Conservation (phyloP, 2,329 filamentous ascomycete genomes). For the Talaromyces sp. region DNA sequence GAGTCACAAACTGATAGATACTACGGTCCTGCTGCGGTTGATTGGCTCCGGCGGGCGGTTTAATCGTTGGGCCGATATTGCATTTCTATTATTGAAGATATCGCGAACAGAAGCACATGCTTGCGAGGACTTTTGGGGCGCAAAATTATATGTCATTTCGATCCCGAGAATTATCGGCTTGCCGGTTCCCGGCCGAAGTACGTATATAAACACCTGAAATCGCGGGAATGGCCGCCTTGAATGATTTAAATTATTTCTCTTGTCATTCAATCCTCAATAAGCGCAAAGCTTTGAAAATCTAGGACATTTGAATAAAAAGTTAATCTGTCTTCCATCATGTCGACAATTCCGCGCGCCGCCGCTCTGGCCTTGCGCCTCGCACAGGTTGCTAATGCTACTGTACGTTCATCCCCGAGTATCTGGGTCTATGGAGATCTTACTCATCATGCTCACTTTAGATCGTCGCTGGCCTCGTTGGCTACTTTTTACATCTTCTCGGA, state of each 20-base stretch:
- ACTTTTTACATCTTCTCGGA: constrained; percentile 52
- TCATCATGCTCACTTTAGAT: constrained; percentile 24
- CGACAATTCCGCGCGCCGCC: background rate
- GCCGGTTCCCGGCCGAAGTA: background rate
- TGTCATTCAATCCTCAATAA: background rate
- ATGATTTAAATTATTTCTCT: background rate
- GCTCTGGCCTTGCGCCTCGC: background rate
- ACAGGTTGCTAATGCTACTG: constrained; percentile 63
- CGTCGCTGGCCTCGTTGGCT: constrained; percentile 62
- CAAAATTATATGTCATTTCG: background rate
- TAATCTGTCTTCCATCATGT: background rate
- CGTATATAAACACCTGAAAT: background rate
- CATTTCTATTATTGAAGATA: background rate
- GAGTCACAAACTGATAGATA: background rate
- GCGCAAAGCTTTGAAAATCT: background rate
- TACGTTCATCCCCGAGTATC: constrained; percentile 31
- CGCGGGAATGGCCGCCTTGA: background rate
- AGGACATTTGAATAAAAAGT: background rate
- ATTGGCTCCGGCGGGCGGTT: background rate
- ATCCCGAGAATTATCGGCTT: background rate
- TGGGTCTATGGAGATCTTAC: constrained; percentile 16
- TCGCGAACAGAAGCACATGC: background rate
- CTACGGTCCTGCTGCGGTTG: background rate
- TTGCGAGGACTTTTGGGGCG: background rate
- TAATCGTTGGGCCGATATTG: background rate